Base-by-base conservation (phyloP, 2,329 filamentous ascomycete species). In the Pseudovirgaria hyperparasitica region DNA sequence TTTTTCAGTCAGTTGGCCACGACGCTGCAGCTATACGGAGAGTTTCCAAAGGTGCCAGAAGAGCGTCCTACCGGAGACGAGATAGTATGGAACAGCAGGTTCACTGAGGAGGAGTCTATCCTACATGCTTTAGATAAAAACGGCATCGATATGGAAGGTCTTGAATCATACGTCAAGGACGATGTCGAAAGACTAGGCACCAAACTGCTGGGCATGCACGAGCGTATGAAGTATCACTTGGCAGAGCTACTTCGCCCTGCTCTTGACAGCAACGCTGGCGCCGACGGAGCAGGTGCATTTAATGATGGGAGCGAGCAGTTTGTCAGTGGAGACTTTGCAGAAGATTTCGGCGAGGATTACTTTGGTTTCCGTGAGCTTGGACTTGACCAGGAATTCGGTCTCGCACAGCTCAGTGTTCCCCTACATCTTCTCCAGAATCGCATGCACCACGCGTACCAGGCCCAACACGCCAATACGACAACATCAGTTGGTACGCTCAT, bases 301-400 rank as follows among this genome's bases (percentile, higher is more conserved):
- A 84, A 92, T 36, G 90, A 98, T 43, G 87, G 86, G 38, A 93
- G 85, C 53, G 90, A 98, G 38, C 90, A 96, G 49, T 98, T 96
- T 42, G 76, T 94, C 25, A 84, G 82, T 23, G 90, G 90, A 35
- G 90, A 98, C 54, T 98, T 98, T 51, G 90, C 90, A 1, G 90
- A 94, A 50, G 90, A 98, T 42, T 79, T 98, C 9, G 87, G 86
- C 34, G 90, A 98, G 61, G 90, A 98, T 58, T 98, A 94, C 69
- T 98, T 98, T 46, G 90, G 90, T 16, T 96, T 98, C 70, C 86
- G 85, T 49, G 86, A 92, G 33, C 71, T 98, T 23, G 90, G 90
- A 22, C 68, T 98, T 31, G 85, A 93, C 45, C 78, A 76, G 41
- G 90, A 98, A 50, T 79, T 96, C 48, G 86, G 86, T 11, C 67